Evolutionary conservation across 441 rosid genomes (phyloP).

Genomic region (Syzygium syzygioides): DNA sequence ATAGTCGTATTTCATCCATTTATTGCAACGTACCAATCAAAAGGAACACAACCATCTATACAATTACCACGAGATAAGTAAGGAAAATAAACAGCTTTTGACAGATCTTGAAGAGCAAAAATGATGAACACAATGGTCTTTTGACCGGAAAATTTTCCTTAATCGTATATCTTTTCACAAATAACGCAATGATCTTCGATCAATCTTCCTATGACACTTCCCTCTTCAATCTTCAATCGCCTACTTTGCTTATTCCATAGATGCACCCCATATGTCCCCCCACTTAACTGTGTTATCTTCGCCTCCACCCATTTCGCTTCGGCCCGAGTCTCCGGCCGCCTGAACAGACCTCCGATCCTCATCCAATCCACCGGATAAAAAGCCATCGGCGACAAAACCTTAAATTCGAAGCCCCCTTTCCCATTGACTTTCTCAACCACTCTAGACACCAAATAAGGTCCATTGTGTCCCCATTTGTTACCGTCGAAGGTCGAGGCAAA

Average conservation of each 20-base stretch:
- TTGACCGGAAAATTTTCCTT: background rate
- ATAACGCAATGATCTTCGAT: conserved; percentile 37
- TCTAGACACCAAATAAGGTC: conserved; percentile 54
- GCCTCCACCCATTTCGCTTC: conserved; percentile 21
- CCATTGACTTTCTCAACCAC: conserved; percentile 25
- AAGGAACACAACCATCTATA: background rate
- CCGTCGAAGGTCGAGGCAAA: conserved; percentile 55
- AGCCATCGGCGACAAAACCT: conserved; percentile 37
- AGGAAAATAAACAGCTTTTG: background rate
- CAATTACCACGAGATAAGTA: background rate
- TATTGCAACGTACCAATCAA: background rate
- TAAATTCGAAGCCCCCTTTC: conserved; percentile 25
- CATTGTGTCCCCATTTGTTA: conserved; percentile 60
- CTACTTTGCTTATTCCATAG: conserved; percentile 57
- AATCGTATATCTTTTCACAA: conserved; percentile 20
- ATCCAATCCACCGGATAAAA: conserved; percentile 60
- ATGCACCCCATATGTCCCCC: conserved; percentile 37
- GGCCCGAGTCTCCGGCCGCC: conserved; percentile 21
- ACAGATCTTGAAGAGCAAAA: background rate
- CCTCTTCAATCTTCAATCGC: conserved; percentile 30
- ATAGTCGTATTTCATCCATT: background rate
- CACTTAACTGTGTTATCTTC: conserved; percentile 30
- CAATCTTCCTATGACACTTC: conserved; percentile 40
- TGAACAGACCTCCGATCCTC: conserved; percentile 33
- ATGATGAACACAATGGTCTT: background rate